Percentiles rank a stretch among this genome's conserved stretches.
These are phyloP conservation scores for Yamadazyma paraphyllophila DNA, from an alignment of 805 yeast species.

Conservation along the genomic window DNA sequence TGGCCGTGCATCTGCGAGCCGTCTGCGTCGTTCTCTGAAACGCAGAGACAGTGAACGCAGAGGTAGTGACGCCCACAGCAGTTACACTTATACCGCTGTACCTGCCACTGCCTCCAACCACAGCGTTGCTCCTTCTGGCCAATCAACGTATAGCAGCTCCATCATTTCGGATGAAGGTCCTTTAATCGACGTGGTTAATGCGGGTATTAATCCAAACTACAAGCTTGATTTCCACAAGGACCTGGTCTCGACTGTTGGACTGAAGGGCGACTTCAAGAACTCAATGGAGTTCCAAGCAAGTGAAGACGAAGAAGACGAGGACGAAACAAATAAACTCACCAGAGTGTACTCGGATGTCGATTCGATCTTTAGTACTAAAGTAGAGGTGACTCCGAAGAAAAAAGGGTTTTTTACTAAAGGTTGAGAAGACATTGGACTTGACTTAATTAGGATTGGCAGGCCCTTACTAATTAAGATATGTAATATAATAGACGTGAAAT, in stretches of 20 bases:
- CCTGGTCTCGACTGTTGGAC: not conserved
- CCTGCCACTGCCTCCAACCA: not conserved
- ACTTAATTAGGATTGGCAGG: not conserved
- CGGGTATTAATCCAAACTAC: constrained; percentile 1
- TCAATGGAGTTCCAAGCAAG: constrained; percentile 6
- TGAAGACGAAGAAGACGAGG: constrained; percentile 15
- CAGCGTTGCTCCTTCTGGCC: not conserved
- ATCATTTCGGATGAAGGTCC: not conserved
- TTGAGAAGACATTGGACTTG: not conserved
- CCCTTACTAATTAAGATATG: not conserved
- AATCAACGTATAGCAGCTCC: not conserved
- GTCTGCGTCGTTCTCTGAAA: not conserved
- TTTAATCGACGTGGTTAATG: not conserved
- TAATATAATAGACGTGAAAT: not conserved
- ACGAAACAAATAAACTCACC: constrained; percentile 14
- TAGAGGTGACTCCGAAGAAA: constrained; percentile 3
- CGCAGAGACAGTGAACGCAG: not conserved
- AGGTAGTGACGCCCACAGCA: not conserved
- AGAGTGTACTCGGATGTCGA: constrained; percentile 26
- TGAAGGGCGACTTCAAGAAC: not conserved
- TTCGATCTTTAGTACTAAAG: constrained; percentile 26
- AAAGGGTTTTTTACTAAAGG: constrained; percentile 3
- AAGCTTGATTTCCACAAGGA: constrained; percentile 2
- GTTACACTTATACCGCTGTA: not conserved
- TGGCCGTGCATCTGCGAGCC: not conserved